Base-by-base conservation (phyloP, 1,139 yeast genomes). In the Kodamaea suecica region DNA sequence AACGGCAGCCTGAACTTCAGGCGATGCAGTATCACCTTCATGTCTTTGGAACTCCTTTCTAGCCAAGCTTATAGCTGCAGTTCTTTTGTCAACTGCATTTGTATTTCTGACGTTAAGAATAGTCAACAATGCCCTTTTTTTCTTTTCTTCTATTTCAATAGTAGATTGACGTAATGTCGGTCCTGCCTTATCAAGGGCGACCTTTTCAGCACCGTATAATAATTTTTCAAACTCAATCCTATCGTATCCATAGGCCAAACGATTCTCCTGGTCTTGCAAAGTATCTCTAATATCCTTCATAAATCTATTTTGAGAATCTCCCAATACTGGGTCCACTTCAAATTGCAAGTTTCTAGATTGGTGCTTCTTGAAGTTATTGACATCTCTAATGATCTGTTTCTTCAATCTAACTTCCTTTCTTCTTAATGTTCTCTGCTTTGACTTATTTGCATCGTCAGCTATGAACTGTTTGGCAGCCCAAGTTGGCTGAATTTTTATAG, bases 1-100 rank as follows among this genome's bases (percentile, higher is more conserved):
- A 20, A 86, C 75, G 2, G 97, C 97, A 1, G 97, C 96, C 59
- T 90, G 97, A 19, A 88, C 97, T 62, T 90, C 97, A 33, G 95
- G 80, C 1, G 95, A 85, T 1, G 95, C 97, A 0, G 97, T 86
- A 56, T 92, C 97, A 34, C 95, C 96, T 33, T 81, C 87, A 44
- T 75, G 73, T 52, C 96, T 74, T 47, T 78, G 80, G 58, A 92
- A 88, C 61, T 88, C 97, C 47, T 74, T 64, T 36, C 78, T 73
- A 1, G 97, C 96, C 38, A 83, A 59, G 34, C 62, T 60, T 5
- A 78, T 65, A 15, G 90, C 86, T 47, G 78, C 57, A 45, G 75
- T 76, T 53, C 73, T 69, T 40, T 70, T 69, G 45, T 84, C 90
- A 19, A 62, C 57, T 31, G 73, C 70, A 48, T 73, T 73, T 19